Evolutionary conservation across 495 filamentous ascomycete genomes (phyloP).

Genomic region (Tricharina praecox): DNA sequence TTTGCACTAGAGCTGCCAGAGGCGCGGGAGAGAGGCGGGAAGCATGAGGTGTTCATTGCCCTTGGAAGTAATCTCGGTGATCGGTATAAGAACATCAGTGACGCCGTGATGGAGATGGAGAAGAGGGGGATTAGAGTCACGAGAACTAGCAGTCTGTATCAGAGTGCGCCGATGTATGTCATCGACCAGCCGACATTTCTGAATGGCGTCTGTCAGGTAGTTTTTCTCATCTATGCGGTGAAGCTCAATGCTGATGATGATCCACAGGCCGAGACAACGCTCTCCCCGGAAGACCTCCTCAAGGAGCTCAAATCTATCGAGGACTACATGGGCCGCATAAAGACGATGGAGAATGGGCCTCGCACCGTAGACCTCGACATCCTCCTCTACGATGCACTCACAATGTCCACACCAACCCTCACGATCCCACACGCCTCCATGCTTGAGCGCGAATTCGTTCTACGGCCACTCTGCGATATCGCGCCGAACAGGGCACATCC

Average conservation of each 20-base stretch:
- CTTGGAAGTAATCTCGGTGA: slow-evolving; percentile 89
- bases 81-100: slow-evolving; percentile 63
- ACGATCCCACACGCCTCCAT: slow-evolving; percentile 74
- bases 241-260: background rate
- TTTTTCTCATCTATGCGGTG: slow-evolving; percentile 15
- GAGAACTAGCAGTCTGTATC: slow-evolving; percentile 75
- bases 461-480: slow-evolving; percentile 67
- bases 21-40: slow-evolving; percentile 13
- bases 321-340: slow-evolving; percentile 58
- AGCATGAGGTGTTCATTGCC: slow-evolving; percentile 59
- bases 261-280: slow-evolving; percentile 57
- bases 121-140: slow-evolving; percentile 50
- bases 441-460: slow-evolving; percentile 81
- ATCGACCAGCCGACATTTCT: slow-evolving; percentile 72
- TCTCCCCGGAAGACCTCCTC: slow-evolving; percentile 58
- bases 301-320: slow-evolving; percentile 73
- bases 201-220: slow-evolving; percentile 86
- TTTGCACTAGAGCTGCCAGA: slow-evolving; percentile 27
- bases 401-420: slow-evolving; percentile 49
- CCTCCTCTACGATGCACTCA: slow-evolving; percentile 60
- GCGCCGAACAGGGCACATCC: slow-evolving; percentile 22
- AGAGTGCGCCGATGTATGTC: slow-evolving; percentile 94
- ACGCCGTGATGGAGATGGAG: slow-evolving; percentile 62
- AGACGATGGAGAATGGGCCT: slow-evolving; percentile 82
- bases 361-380: slow-evolving; percentile 90